These are phyloP conservation scores for Colletotrichum filicis DNA, from an alignment of 2,329 filamentous ascomycete species.

Conservation along the genomic window DNA sequence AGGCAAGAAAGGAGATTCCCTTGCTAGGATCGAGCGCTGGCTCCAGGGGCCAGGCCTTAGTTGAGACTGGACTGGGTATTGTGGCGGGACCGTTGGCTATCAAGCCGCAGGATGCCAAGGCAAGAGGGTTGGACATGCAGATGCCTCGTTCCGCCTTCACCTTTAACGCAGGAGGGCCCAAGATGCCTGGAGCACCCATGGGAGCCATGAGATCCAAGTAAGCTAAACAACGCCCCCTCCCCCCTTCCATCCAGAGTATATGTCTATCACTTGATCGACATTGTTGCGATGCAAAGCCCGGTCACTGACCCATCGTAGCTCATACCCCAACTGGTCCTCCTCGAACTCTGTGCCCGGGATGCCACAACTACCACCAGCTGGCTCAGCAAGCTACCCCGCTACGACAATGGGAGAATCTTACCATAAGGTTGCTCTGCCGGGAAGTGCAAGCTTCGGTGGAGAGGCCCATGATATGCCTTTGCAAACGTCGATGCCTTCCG, in stretches of 20 bases:
- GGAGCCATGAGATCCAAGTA: constrained; percentile 68
- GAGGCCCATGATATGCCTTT: constrained; percentile 66
- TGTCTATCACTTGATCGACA: not conserved
- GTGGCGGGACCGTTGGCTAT: constrained; percentile 66
- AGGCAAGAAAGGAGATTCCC: constrained; percentile 91
- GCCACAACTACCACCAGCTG: constrained; percentile 60
- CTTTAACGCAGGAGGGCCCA: constrained; percentile 62
- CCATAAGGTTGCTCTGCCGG: constrained; percentile 63
- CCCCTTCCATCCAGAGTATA: not conserved
- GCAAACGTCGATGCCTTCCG: constrained; percentile 64
- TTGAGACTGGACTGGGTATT: constrained; percentile 71
- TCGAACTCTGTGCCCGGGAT: constrained; percentile 53
- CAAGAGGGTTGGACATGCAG: constrained; percentile 63
- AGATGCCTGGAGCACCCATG: constrained; percentile 64
- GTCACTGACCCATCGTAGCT: constrained; percentile 49
- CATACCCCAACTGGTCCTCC: constrained; percentile 67
- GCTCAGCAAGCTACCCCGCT: constrained; percentile 59
- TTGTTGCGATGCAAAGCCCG: constrained; percentile 2
- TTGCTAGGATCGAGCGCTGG: constrained; percentile 81
- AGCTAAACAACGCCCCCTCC: constrained; percentile 43
- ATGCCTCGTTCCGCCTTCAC: constrained; percentile 68
- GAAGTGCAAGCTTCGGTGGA: constrained; percentile 57
- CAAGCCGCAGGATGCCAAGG: constrained; percentile 66
- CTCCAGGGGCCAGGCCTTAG: constrained; percentile 79
- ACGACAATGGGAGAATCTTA: constrained; percentile 64